Percentiles rank a stretch among this genome's conserved stretches.
Evolutionary conservation across 192 early-diverging fungal genomes (phyloP).

Genomic region (Coemansia sp.): DNA sequence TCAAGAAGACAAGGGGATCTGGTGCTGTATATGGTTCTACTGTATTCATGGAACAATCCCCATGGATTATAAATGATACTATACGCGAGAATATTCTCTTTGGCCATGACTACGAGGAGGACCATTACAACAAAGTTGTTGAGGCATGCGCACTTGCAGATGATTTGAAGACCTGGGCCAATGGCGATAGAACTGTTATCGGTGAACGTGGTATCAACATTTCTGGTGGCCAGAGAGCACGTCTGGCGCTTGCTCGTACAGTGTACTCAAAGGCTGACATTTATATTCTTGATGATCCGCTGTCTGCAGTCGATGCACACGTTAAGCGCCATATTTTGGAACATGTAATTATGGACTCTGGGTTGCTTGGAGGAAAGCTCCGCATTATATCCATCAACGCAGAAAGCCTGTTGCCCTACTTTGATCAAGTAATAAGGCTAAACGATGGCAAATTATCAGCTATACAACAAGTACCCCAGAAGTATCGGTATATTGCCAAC

Average conservation of each 20-base stretch:
- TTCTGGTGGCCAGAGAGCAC: slow-evolving; percentile 69
- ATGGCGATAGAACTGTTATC: slow-evolving; percentile 68
- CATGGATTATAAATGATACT: slow-evolving; percentile 49
- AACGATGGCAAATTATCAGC: slow-evolving; percentile 27
- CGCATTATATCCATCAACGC: slow-evolving; percentile 44
- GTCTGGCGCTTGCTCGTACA: too few species aligned
- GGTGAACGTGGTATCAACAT: slow-evolving; percentile 70
- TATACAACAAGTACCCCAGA: slow-evolving; percentile 38
- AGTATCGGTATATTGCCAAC: too few species aligned
- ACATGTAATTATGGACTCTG: slow-evolving; percentile 52
- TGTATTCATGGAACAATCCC: slow-evolving; percentile 26
- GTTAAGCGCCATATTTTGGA: slow-evolving; percentile 66
- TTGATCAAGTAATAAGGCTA: slow-evolving; percentile 17
- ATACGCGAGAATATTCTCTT: slow-evolving; percentile 79
- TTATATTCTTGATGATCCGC: slow-evolving; percentile 68
- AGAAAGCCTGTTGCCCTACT: slow-evolving; percentile 13
- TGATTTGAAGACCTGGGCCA: slow-evolving; percentile 63
- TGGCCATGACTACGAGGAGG: slow-evolving; percentile 60
- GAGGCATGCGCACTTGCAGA: slow-evolving; percentile 61
- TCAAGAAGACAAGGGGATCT: slow-evolving; percentile 33
- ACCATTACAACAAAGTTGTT: slow-evolving; percentile 61
- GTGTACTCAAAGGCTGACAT: slow-evolving; percentile 68
- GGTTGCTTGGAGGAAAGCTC: slow-evolving; percentile 55
- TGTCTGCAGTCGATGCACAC: slow-evolving; percentile 67
- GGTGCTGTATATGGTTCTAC: slow-evolving; percentile 18